Conservation (phyloP, 192 early-diverging fungal species). For the Backusella westeae region DNA sequence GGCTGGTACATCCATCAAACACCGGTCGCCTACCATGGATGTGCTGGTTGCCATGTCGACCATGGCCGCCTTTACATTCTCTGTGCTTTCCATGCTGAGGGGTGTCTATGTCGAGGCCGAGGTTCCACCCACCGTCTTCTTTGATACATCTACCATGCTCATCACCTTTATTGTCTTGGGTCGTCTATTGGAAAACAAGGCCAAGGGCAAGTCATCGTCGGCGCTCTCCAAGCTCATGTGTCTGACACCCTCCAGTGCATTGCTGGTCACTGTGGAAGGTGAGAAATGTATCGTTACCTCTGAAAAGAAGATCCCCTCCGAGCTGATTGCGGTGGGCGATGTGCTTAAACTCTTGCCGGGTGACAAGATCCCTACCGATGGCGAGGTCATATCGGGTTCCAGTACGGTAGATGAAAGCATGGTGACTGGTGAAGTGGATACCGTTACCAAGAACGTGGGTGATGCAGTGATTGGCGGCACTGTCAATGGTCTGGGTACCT, state of each 20-base stretch:
- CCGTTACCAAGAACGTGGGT: slow-evolving; percentile 68
- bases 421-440: slow-evolving; percentile 89
- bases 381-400: slow-evolving; percentile 66
- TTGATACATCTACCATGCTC: slow-evolving; percentile 90
- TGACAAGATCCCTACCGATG: slow-evolving; percentile 92
- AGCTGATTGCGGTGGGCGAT: slow-evolving; percentile 86
- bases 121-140: slow-evolving; percentile 77
- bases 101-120: slow-evolving; percentile 52
- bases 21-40: slow-evolving; percentile 93
- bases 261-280: slow-evolving; percentile 39
- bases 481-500: slow-evolving; percentile 86
- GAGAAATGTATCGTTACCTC: slow-evolving; percentile 38
- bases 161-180: slow-evolving; percentile 94
- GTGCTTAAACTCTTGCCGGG: slow-evolving; percentile 86
- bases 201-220: slow-evolving; percentile 89
- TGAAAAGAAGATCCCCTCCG: slow-evolving; percentile 79
- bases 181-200: slow-evolving; percentile 89
- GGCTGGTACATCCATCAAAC: slow-evolving; percentile 76
- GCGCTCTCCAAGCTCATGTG: slow-evolving; percentile 88
- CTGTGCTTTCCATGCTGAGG: slow-evolving; percentile 70
- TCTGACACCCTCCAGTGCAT: slow-evolving; percentile 76
- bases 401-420: slow-evolving; percentile 94
- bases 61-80: slow-evolving; percentile 80
- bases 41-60: slow-evolving; percentile 89
- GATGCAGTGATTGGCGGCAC: slow-evolving; percentile 88